Conservation (phyloP, 768 basidiomycete species). For the Cyathus striatus region DNA sequence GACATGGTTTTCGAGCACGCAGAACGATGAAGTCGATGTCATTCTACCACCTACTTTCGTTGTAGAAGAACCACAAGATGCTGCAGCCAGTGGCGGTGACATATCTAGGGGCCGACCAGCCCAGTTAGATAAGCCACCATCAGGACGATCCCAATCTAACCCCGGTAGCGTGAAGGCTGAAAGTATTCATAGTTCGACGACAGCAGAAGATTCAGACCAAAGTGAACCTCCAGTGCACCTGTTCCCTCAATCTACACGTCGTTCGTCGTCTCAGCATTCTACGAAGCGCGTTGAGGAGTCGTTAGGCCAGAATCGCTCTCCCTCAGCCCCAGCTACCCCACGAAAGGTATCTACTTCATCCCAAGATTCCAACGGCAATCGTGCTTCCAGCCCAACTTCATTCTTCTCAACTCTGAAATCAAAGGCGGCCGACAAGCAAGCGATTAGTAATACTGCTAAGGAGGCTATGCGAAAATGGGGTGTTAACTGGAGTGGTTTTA, state of each 20-base stretch:
- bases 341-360: constrained; percentile 27
- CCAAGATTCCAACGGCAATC: constrained; percentile 16
- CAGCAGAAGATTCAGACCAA: constrained; percentile 8
- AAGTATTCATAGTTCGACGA: constrained; percentile 7
- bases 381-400: constrained; percentile 45
- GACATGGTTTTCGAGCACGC: constrained; percentile 53
- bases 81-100: neutral
- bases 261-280: constrained; percentile 44
- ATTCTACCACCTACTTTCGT: constrained; percentile 14
- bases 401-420: constrained; percentile 80
- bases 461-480: constrained; percentile 94
- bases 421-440: constrained; percentile 78
- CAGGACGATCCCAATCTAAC: constrained; percentile 25
- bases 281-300: constrained; percentile 24
- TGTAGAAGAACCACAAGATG: constrained; percentile 8
- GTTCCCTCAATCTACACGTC: constrained; percentile 18
- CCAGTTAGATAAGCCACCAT: neutral
- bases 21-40: constrained; percentile 28
- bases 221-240: constrained; percentile 4
- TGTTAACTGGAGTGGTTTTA: constrained; percentile 67
- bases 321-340: constrained; percentile 23
- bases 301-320: constrained; percentile 11
- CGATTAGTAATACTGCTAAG: constrained; percentile 76
- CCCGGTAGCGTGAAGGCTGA: constrained; percentile 22
- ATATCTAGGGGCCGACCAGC: neutral